Evolutionary conservation across 805 yeast genomes (phyloP).

Genomic region (Nakazawaea ishiwadae): DNA sequence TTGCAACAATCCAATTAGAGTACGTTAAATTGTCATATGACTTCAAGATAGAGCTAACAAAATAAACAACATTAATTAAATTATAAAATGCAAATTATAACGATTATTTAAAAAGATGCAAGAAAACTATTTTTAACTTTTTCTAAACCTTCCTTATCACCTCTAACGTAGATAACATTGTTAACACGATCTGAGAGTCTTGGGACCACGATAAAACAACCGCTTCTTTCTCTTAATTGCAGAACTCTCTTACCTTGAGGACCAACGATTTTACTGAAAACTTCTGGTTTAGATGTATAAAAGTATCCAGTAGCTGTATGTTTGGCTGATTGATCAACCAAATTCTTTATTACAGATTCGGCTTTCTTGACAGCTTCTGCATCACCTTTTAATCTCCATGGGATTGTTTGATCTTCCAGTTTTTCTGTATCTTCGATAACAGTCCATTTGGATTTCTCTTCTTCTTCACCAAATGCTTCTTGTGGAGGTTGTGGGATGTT

Average conservation of each 20-base stretch:
- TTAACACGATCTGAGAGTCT: constrained; percentile 45
- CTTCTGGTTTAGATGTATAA: constrained; percentile 46
- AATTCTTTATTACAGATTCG: constrained; percentile 41
- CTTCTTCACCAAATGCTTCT: constrained; percentile 37
- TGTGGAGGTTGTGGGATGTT: constrained; percentile 43
- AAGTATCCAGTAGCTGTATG: constrained; percentile 56
- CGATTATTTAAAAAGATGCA: too few relatives aligned
- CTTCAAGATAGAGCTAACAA: too few relatives aligned
- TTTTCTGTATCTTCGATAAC: constrained; percentile 29
- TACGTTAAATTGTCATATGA: too few relatives aligned
- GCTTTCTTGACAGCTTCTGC: constrained; percentile 48
- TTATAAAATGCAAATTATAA: too few relatives aligned
- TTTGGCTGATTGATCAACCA: constrained; percentile 40
- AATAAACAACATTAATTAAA: too few relatives aligned
- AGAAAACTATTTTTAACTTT: constrained; percentile 34
- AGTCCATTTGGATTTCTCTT: constrained; percentile 42
- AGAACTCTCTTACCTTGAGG: constrained; percentile 68
- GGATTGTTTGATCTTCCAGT: constrained; percentile 33
- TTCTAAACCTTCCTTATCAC: constrained; percentile 50
- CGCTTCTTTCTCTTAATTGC: constrained; percentile 53
- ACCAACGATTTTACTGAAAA: constrained; percentile 67
- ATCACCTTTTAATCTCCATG: constrained; percentile 65
- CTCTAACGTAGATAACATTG: constrained; percentile 56
- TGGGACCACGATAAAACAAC: constrained; percentile 61
- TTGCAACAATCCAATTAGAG: too few relatives aligned